A percentile compares a stretch with the other conserved stretches of the same genome.
Evolutionary conservation across 805 yeast genomes (phyloP).

Genomic region (Wickerhamiella shivajii): DNA sequence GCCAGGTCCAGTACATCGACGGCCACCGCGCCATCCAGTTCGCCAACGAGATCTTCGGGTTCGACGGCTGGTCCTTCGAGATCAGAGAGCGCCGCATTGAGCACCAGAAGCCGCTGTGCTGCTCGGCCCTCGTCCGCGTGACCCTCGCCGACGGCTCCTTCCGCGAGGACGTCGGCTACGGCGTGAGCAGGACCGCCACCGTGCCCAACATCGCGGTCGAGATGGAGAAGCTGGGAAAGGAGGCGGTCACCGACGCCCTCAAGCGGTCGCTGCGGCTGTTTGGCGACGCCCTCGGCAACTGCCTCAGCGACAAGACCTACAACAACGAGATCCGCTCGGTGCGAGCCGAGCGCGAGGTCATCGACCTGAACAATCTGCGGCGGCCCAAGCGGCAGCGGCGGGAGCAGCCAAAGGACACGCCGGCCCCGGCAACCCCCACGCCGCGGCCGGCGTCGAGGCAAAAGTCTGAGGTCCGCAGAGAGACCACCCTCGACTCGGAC

Average conservation of each 20-base stretch:
- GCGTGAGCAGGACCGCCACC: constrained; percentile 39
- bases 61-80: constrained; percentile 65
- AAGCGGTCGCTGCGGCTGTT: constrained; percentile 56
- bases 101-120: constrained; percentile 24
- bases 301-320: constrained; percentile 41
- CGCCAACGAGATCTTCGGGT: constrained; percentile 67
- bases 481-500: no score
- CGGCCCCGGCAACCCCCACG: no score
- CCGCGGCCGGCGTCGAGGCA: no score
- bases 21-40: constrained; percentile 59
- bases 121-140: constrained; percentile 36
- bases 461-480: no score
- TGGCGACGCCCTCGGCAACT: constrained; percentile 50
- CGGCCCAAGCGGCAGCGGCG: constrained; percentile 15
- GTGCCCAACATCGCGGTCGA: constrained; percentile 45
- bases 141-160: constrained; percentile 59
- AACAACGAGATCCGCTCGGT: constrained; percentile 34
- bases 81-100: constrained; percentile 43
- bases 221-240: constrained; percentile 64
- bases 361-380: constrained; percentile 15
- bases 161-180: constrained; percentile 58
- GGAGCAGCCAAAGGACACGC: no score
- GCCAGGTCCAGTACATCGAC: constrained; percentile 45
- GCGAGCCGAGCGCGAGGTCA: constrained; percentile 8
- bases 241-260: constrained; percentile 60